These are phyloP conservation scores for Neofusicoccum kwambonambiense DNA, from an alignment of 2,329 filamentous ascomycete genomes.

Conservation along the genomic window DNA sequence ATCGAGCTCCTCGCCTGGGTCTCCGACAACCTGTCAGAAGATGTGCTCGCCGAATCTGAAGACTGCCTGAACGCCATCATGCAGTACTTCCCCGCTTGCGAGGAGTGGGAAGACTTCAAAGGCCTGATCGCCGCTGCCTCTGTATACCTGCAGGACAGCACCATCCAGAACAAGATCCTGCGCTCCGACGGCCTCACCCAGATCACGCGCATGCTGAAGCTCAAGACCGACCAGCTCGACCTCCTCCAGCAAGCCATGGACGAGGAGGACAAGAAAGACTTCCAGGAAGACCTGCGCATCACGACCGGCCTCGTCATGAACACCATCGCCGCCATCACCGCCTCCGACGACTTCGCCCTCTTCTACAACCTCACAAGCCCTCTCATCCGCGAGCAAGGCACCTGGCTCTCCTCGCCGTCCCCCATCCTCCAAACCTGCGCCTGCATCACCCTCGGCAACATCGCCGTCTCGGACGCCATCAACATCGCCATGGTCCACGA, in stretches of 20 bases:
- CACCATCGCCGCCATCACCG: slow-evolving; percentile 26
- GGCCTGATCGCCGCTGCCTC: slow-evolving; percentile 14
- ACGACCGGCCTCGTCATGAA: slow-evolving; percentile 13
- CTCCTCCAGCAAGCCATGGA: background rate
- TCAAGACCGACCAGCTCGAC: slow-evolving; percentile 22
- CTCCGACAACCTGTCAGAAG: slow-evolving; percentile 32
- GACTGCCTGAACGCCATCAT: slow-evolving; percentile 11
- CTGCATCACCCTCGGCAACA: slow-evolving; percentile 39
- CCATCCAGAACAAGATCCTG: slow-evolving; percentile 35
- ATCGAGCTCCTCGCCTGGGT: slow-evolving; percentile 36
- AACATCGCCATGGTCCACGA: slow-evolving; percentile 37
- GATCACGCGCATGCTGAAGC: slow-evolving; percentile 30
- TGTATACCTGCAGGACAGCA: slow-evolving; percentile 35
- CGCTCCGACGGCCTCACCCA: slow-evolving; percentile 29
- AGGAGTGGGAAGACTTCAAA: slow-evolving; percentile 18
- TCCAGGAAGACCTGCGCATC: slow-evolving; percentile 14
- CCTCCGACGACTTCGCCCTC: slow-evolving; percentile 33
- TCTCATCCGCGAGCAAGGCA: slow-evolving; percentile 26
- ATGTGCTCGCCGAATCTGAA: slow-evolving; percentile 8
- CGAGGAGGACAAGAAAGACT: slow-evolving; percentile 11
- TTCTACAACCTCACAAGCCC: slow-evolving; percentile 28
- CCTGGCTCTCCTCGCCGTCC: slow-evolving; percentile 18
- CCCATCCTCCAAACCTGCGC: slow-evolving; percentile 32
- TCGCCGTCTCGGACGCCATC: slow-evolving; percentile 35
- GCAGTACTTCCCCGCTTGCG: background rate